Evolutionary conservation across 805 yeast genomes (phyloP).

Genomic region (Millerozyma miso): DNA sequence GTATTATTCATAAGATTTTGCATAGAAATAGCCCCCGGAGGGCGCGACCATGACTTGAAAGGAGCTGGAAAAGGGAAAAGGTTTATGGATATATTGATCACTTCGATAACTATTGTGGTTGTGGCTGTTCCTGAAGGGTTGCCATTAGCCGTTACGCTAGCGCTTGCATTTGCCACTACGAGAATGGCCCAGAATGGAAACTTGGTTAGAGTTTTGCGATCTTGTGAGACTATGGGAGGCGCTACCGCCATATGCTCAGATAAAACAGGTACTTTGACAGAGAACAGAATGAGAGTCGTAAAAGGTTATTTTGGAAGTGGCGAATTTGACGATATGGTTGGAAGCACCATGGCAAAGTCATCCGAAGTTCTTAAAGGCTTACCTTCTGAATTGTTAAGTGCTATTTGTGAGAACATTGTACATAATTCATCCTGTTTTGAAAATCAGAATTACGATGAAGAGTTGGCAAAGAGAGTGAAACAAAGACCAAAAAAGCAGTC

Average conservation of each 20-base stretch:
- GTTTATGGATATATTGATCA: slow-evolving; percentile 81
- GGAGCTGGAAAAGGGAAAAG: slow-evolving; percentile 78
- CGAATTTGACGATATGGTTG: slow-evolving; percentile 48
- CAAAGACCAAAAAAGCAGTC: slow-evolving; percentile 27
- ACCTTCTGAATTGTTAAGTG: slow-evolving; percentile 16
- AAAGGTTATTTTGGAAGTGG: slow-evolving; percentile 60
- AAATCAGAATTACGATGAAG: slow-evolving; percentile 44
- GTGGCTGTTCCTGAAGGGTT: slow-evolving; percentile 99
- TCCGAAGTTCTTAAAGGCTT: slow-evolving; percentile 18
- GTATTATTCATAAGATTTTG: slow-evolving; percentile 76
- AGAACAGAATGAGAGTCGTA: slow-evolving; percentile 88
- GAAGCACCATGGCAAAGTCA: slow-evolving; percentile 18
- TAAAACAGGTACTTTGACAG: slow-evolving; percentile 95
- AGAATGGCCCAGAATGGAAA: slow-evolving; percentile 97
- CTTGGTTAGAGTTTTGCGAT: slow-evolving; percentile 85
- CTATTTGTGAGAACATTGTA: slow-evolving; percentile 52
- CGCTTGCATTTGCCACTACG: slow-evolving; percentile 96
- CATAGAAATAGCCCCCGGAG: slow-evolving; percentile 53
- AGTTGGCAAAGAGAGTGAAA: slow-evolving; percentile 19
- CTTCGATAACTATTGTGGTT: slow-evolving; percentile 87
- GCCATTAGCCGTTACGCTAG: slow-evolving; percentile 94
- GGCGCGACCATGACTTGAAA: slow-evolving; percentile 39
- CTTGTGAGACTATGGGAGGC: slow-evolving; percentile 99
- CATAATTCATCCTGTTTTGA: slow-evolving; percentile 91
- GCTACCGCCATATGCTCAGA: slow-evolving; percentile 97